Conservation (phyloP, 75 land plant genomes). For the Cunninghamia lanceolata region DNA sequence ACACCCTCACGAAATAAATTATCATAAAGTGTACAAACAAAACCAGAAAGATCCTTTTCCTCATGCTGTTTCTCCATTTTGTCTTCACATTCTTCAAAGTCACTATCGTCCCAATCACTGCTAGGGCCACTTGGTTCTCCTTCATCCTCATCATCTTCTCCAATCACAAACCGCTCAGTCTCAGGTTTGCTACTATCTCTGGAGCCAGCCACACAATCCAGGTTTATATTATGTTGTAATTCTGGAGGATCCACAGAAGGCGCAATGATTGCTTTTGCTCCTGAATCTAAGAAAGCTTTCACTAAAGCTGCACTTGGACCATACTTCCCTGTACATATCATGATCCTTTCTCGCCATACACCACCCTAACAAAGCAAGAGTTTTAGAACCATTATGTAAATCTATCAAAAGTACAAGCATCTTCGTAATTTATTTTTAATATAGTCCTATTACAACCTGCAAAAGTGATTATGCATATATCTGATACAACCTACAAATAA, state of each 20-base stretch:
- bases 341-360: conserved; percentile 94
- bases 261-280: conserved; percentile 93
- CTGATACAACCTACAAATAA: neutral
- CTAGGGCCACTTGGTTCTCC: conserved; percentile 53
- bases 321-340: conserved; percentile 79
- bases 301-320: conserved; percentile 62
- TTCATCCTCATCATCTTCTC: conserved; percentile 71
- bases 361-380: conserved; percentile 57
- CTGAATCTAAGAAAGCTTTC: conserved; percentile 88
- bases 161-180: conserved; percentile 80
- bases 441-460: neutral
- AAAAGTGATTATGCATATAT: neutral
- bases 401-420: neutral
- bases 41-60: conserved; percentile 76
- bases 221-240: conserved; percentile 16
- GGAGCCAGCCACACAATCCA: conserved; percentile 20
- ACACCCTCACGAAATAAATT: conserved; percentile 71
- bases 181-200: conserved; percentile 36
- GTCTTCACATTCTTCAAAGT: conserved; percentile 54
- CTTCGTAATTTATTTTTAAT: neutral
- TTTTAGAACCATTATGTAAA: neutral
- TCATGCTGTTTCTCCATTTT: conserved; percentile 48
- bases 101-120: conserved; percentile 98
- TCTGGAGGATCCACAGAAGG: conserved; percentile 75
- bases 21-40: conserved; percentile 68